phyloP scores from a whole-genome alignment of 345 rosid species.

The Hibiscus syriacus region DNA sequence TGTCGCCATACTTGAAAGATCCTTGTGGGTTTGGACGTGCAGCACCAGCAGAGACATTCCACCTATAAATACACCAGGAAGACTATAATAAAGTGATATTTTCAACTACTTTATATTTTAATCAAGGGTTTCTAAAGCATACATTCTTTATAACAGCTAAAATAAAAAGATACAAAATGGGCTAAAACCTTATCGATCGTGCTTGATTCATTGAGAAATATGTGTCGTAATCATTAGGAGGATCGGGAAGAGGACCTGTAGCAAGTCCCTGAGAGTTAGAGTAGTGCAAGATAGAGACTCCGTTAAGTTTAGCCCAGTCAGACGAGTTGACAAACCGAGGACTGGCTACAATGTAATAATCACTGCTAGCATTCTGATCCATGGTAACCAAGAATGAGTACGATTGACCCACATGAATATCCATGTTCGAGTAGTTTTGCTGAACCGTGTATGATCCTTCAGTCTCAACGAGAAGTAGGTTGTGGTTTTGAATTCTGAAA shows the following conservation, averaged over 20 bases:
- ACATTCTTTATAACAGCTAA: background rate
- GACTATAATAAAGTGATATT: constrained; percentile 12
- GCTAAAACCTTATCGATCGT: constrained; percentile 86
- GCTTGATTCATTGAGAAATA: constrained; percentile 97
- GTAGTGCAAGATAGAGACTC: constrained; percentile 78
- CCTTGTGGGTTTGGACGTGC: constrained; percentile 96
- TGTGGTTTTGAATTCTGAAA: constrained; percentile 83
- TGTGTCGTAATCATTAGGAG: no score
- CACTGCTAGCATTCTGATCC: no score
- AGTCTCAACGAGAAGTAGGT: constrained; percentile 80
- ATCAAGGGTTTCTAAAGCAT: no score
- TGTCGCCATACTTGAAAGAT: constrained; percentile 76
- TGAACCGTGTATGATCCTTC: constrained; percentile 91
- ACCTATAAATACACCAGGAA: constrained; percentile 33
- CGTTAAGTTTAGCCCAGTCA: constrained; percentile 39
- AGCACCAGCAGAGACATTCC: constrained; percentile 85
- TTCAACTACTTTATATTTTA: no score
- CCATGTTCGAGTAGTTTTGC: no score
- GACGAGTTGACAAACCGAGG: constrained; percentile 60
- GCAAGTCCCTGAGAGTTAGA: constrained; percentile 76
- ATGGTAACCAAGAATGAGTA: no score
- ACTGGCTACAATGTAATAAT: constrained; percentile 82
- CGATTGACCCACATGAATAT: no score
- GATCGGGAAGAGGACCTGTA: no score
- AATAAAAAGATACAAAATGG: constrained; percentile 7